Conservation (phyloP, 140 eudicot species). For the Eryngium alpinum region DNA sequence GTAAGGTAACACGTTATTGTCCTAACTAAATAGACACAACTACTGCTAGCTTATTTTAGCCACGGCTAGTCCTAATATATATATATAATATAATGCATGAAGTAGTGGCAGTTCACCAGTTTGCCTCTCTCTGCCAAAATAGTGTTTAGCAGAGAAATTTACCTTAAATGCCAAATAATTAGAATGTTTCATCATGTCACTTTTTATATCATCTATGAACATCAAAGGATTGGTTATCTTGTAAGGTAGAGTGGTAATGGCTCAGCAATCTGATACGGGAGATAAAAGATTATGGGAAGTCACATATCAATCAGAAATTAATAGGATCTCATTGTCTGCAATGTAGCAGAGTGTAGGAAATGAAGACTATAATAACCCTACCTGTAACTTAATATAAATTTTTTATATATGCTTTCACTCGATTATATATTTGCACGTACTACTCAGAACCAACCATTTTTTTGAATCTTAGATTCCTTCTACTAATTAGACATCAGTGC, state of each 20-base stretch:
- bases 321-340: conserved; percentile 20
- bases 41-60: too few relatives aligned
- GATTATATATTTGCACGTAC: neutral
- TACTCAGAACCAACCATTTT: neutral
- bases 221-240: conserved; percentile 29
- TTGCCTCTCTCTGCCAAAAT: neutral
- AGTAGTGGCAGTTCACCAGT: neutral
- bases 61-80: too few relatives aligned
- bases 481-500: conserved; percentile 1
- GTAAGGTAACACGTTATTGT: too few relatives aligned
- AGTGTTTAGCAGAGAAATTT: neutral
- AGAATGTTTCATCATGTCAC: neutral
- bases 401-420: neutral
- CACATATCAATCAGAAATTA: conserved; percentile 10
- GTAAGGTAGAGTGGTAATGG: conserved; percentile 35
- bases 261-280: conserved; percentile 24
- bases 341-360: conserved; percentile 26
- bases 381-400: conserved; percentile 5
- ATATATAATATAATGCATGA: neutral
- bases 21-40: too few relatives aligned
- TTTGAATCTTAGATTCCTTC: neutral
- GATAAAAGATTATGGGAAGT: conserved; percentile 29
- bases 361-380: conserved; percentile 8
- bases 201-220: conserved; percentile 9
- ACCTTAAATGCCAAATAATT: neutral